Base-by-base conservation (phyloP, 352 stramenopile species). In the Globisporangium polare region DNA sequence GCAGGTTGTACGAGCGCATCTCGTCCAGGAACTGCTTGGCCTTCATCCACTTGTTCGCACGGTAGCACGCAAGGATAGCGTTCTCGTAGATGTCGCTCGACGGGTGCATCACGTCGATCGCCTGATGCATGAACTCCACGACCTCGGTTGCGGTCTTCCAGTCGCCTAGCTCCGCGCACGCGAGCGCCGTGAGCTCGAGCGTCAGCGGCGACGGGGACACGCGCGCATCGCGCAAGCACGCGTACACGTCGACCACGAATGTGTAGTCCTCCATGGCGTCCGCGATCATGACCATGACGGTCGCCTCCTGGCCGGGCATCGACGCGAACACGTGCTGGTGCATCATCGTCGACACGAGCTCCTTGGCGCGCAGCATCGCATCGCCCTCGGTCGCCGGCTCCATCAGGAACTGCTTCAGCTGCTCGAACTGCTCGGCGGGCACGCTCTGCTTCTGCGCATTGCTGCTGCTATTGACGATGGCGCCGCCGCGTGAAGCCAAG, bases 211-310 rank as follows among this genome's bases (percentile, higher is more conserved):
- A 90, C 43, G 80, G 78, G 4, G 75, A 69, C 29, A 92, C 83
- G 31, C 70, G 65, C 12, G 69, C 75, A n/a, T 81, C 67, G 1
- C 83, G 75, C 20, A 89, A 64, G 58, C 69, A 73, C 60, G 62
- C 63, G 62, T 92, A 92, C 53, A 90, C 80, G 22, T 79, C 56
- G 42, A 88, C 58, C 3, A 88, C 75, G 41, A 90, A 88, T 29
- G 65, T 45, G 15, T 61, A 62, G 64, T 89, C 74, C 31, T 87
- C 53, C 62, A 85, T 73, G 9, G 77, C 78, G 53, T 89, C 72
- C 1, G 80, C 79, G 22, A 90, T 75, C 83, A 92, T 92, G 62
- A 82, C 77, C 77, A 92, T 86, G 18, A 92, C 80, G 17, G 80
- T 86, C 15, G 83, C 78, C 37, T 92, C 83, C 62, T 89, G 78